These are phyloP conservation scores for Alternaria brassicicola DNA, from an alignment of 2,329 filamentous ascomycete genomes.

Conservation along the genomic window DNA sequence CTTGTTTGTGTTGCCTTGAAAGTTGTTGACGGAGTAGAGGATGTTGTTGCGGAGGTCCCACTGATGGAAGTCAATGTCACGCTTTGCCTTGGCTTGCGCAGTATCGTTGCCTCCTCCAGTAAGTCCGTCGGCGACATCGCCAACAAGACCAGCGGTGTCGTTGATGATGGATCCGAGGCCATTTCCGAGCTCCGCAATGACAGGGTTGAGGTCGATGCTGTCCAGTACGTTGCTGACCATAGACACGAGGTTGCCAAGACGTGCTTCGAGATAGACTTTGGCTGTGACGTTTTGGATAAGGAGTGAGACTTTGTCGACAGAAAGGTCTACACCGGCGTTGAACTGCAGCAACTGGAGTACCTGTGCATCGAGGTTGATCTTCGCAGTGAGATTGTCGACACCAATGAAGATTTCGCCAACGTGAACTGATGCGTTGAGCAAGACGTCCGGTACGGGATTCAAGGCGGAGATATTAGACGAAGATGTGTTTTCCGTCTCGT, in stretches of 20 bases:
- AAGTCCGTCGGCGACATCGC: conserved; percentile 29
- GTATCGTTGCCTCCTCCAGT: conserved; percentile 13
- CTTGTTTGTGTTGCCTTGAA: conserved; percentile 58
- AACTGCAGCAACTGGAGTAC: conserved; percentile 65
- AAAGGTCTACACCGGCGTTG: conserved; percentile 65
- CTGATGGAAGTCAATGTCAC: conserved; percentile 40
- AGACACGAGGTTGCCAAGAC: conserved; percentile 63
- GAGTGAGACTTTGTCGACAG: conserved; percentile 62
- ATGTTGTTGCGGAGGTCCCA: conserved; percentile 63
- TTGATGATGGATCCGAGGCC: conserved; percentile 58
- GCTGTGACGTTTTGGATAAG: conserved; percentile 65
- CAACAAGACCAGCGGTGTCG: conserved; percentile 36
- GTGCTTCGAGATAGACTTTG: conserved; percentile 64
- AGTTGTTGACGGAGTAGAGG: conserved; percentile 67
- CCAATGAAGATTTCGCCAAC: conserved; percentile 65
- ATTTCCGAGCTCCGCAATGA: conserved; percentile 62
- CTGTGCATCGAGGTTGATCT: conserved; percentile 65
- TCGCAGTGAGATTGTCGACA: conserved; percentile 65
- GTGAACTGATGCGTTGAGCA: conserved; percentile 63
- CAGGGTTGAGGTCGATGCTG: conserved; percentile 66
- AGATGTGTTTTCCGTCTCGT: conserved; percentile 60
- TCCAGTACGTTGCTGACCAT: conserved; percentile 66
- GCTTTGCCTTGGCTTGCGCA: conserved; percentile 30
- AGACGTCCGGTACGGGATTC: conserved; percentile 61
- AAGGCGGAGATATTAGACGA: conserved; percentile 51